Base-by-base conservation (phyloP, 768 basidiomycete species). In the Agaricus bisporus region DNA sequence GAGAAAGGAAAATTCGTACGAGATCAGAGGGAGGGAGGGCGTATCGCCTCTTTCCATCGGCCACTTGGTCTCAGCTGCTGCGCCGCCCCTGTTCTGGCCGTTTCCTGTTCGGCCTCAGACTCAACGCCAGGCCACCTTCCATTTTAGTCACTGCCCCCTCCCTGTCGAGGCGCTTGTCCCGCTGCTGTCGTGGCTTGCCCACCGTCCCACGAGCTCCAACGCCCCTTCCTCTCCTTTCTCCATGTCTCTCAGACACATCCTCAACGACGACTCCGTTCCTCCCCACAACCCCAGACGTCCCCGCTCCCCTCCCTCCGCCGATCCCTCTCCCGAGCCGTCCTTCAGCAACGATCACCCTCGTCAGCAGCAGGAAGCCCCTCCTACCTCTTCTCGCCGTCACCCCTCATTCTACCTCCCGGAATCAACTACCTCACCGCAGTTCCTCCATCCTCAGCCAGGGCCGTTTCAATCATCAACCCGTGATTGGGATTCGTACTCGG, bases 161-260 rank as follows among this genome's bases (percentile, higher is more conserved):
- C 41, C 36, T 48, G 48, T 51, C 45, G 38, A 51, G 48, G 52
- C 49, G 51, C 55, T 48, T 51, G 60, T 53, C 60, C 51, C 60
- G 61, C 58, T 58, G 60, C 63, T 59, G 57, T 61, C 60, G 55
- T 61, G 54, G 62, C 65, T 56, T 48, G 56, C 56, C 54, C 58
- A 43, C 57, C 61, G 64, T 70, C 73, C 66, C 70, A 72, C 74
- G 69, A 71, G 66, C 68, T 39, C 41, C 49, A 22, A 52, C 56
- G 54, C 48, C 57, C 29, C 51, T 56, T 49, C 51, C 59, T 58
- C 56, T 49, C 45, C 52, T 58, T 48, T 54, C 44, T 47, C 51
- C 68, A 90, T 90, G 87, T 89, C 88, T 48, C 81, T 90, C 67
- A 83, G 82, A 61, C 78, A 81, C 60, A 89, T 90, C 57, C 82